Conservation (phyloP, 768 basidiomycete species). For the Melanogaster broomeanus region DNA sequence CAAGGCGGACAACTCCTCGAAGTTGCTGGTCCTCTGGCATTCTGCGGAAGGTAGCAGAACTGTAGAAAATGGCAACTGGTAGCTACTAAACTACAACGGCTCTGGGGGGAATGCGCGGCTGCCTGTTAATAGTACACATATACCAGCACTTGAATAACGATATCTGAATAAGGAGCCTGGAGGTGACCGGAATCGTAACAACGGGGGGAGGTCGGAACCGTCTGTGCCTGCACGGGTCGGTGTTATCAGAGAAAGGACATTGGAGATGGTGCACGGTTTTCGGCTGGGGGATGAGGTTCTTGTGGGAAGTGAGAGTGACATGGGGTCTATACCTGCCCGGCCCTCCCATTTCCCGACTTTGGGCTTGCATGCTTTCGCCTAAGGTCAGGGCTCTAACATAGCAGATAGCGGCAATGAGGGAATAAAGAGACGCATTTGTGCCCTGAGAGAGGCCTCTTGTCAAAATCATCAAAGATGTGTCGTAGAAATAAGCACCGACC, state of each 20-base stretch:
- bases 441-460: conserved; percentile 50
- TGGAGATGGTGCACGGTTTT: neutral
- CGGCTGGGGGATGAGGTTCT: neutral
- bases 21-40: neutral
- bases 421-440: conserved; percentile 81
- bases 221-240: neutral
- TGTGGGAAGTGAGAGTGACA: neutral
- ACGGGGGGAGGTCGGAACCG: neutral
- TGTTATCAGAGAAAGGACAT: neutral
- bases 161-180: neutral
- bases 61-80: neutral
- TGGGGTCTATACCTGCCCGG: conserved; percentile 53
- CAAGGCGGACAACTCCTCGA: neutral
- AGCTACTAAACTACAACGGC: conserved; percentile 4
- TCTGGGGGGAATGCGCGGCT: neutral
- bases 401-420: conserved; percentile 66
- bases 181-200: neutral
- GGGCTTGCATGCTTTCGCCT: conserved; percentile 71
- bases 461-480: neutral
- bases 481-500: conserved; percentile 40
- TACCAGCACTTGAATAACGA: conserved; percentile 1
- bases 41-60: neutral
- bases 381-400: conserved; percentile 66
- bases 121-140: neutral
- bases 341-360: conserved; percentile 61